Evolutionary conservation across 2,329 filamentous ascomycete species (phyloP), one percentile per base, ranked within the genome.

Genomic region (Pseudogymnoascus sp.): DNA sequence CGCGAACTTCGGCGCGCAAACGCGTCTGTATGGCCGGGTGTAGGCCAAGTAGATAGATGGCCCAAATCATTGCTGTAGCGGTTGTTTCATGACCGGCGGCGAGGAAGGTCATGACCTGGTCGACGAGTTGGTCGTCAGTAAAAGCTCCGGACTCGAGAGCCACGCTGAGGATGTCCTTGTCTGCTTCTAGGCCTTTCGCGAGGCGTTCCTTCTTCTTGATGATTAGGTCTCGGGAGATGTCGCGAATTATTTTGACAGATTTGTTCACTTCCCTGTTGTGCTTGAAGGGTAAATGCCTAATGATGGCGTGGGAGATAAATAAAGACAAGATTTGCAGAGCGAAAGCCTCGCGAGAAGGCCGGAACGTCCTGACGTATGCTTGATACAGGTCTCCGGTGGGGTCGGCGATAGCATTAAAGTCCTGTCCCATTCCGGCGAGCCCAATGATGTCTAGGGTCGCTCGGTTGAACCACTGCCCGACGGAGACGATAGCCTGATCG

Each of bases 101-200:
- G 4, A 96, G 83, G 77, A 96, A 95, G 0, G 90, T 96, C 90
- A 96, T 95, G 72, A 95, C 83, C 75, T 96, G 91, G 73, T 95
- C 89, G 37, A 91, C 84, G n/a, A 96, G 83, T 65, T 91, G 86
- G 59, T 91, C 88, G 66, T 95, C 90, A 11, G 77, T 83, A 75
- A 96, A 95, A 5, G 80, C 85, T 56, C 89, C 89, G 40, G 86
- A 91, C 72, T 88, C 83, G 59, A 96, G 78, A 14, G 91, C 91
- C 0, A 93, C 88, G 0, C 88, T 91, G 36, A 96, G 79, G 64
- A 96, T 95, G 73, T 96, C 91, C 6, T 84, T 74, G 53, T 86
- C 85, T 1, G 75, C 76, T 64, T 82, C 77, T 64, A 81, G 79
- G 21, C 49, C 49, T 5, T 77, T 76, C 37, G 77, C 75, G 21